Percentiles rank a stretch among this genome's conserved stretches.
Conservation (phyloP, 306 rosid species). For the Cyclanthera cordifolia region DNA sequence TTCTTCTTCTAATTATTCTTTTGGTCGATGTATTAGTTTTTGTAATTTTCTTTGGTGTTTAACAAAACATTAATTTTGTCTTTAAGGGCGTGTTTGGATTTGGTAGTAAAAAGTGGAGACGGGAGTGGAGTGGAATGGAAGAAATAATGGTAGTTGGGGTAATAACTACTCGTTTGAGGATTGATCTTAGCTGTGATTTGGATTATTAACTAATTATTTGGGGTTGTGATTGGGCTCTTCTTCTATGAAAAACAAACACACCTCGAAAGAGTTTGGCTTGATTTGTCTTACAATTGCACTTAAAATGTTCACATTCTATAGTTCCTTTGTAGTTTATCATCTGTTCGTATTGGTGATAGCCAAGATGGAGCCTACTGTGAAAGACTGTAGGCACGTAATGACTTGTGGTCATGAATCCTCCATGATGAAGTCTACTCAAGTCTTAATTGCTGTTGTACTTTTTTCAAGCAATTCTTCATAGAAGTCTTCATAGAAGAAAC, state of each 20-base stretch:
- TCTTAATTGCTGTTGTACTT: background rate
- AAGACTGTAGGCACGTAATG: background rate
- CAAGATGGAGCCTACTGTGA: background rate
- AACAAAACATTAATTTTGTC: background rate
- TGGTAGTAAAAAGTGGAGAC: too few species aligned
- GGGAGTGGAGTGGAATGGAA: too few species aligned
- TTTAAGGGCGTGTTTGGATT: too few species aligned
- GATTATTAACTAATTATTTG: too few species aligned
- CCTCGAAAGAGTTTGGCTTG: background rate
- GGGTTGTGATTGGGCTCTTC: too few species aligned
- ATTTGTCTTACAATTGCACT: background rate
- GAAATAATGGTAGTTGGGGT: too few species aligned
- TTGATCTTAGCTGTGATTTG: too few species aligned
- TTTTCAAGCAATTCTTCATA: background rate
- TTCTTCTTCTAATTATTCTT: background rate
- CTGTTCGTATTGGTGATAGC: background rate
- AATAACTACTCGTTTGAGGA: too few species aligned
- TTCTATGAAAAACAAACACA: too few species aligned
- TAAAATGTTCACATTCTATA: background rate
- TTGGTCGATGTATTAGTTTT: background rate
- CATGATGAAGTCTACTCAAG: background rate
- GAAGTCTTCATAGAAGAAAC: background rate
- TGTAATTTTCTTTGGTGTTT: background rate
- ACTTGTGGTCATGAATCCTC: background rate
- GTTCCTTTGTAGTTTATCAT: background rate